A percentile compares a stretch with the other conserved stretches of the same genome.
Evolutionary conservation across 73 alveolate genomes (phyloP).

Genomic region (Paramecium sexaurelia): DNA sequence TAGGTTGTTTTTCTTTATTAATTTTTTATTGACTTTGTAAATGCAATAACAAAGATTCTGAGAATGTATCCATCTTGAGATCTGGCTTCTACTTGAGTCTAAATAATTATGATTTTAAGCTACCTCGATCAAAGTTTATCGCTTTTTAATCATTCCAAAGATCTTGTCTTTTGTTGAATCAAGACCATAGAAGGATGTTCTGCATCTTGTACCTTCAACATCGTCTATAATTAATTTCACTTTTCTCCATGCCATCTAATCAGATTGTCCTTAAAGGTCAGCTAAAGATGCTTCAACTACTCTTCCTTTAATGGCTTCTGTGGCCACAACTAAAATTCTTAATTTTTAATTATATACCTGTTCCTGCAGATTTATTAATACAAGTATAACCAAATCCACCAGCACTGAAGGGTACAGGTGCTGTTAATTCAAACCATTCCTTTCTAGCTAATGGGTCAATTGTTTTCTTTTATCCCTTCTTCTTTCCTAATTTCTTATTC

Average conservation of each 20-base stretch:
- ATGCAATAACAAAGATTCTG: constrained; percentile 93
- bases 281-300: constrained; percentile 90
- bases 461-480: constrained; percentile 67
- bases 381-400: constrained; percentile 64
- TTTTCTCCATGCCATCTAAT: constrained; percentile 78
- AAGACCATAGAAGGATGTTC: constrained; percentile 93
- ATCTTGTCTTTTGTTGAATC: constrained; percentile 94
- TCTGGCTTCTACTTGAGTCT: constrained; percentile 87
- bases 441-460: constrained; percentile 68
- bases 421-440: constrained; percentile 69
- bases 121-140: constrained; percentile 94
- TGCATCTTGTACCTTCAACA: constrained; percentile 90
- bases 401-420: constrained; percentile 66
- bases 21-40: constrained; percentile 83
- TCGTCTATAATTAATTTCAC: constrained; percentile 96
- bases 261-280: constrained; percentile 71
- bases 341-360: constrained; percentile 31
- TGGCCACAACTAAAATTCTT: constrained; percentile 70
- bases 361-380: constrained; percentile 63
- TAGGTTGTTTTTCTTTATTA: constrained; percentile 92
- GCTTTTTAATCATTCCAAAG: constrained; percentile 92
- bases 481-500: constrained; percentile 70
- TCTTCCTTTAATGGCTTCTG: constrained; percentile 93
- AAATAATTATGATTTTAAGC: too few relatives aligned
- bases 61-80: constrained; percentile 88